Conservation (phyloP, 805 yeast genomes). For the Candida chauliodis region DNA sequence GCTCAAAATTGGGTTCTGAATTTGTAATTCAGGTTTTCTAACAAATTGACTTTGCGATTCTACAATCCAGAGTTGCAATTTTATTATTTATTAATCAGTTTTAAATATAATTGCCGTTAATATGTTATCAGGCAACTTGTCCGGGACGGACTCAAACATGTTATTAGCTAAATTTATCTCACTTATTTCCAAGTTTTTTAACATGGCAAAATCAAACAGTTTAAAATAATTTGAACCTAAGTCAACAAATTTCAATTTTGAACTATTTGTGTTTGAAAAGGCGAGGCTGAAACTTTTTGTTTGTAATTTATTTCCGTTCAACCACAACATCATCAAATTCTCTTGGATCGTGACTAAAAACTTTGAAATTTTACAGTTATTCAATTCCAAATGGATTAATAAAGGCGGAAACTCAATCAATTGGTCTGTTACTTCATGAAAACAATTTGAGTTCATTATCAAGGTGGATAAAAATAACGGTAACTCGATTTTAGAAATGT, state of each 20-base stretch:
- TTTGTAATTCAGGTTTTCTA: too few relatives aligned
- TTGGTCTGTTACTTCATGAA: slow-evolving; percentile 4
- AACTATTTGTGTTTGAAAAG: not conserved
- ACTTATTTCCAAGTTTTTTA: slow-evolving; percentile 2
- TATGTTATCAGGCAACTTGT: slow-evolving; percentile 1
- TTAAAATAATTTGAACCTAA: slow-evolving; percentile 7
- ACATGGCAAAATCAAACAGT: slow-evolving; percentile 6
- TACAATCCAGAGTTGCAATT: too few relatives aligned
- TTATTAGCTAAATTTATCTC: slow-evolving; percentile 9
- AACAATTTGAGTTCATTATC: slow-evolving; percentile 5
- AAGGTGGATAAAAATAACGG: slow-evolving; percentile 7
- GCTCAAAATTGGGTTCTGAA: not conserved
- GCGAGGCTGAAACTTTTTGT: slow-evolving; percentile 1
- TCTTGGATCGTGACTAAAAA: not conserved
- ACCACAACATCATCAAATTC: slow-evolving; percentile 4
- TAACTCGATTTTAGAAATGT: slow-evolving; percentile 3
- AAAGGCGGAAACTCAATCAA: slow-evolving; percentile 1
- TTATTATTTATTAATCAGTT: slow-evolving; percentile 4
- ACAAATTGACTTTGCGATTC: too few relatives aligned
- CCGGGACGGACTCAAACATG: slow-evolving; percentile 5
- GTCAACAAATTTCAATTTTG: slow-evolving; percentile 8
- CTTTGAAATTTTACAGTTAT: slow-evolving; percentile 6
- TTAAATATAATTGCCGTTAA: slow-evolving; percentile 6
- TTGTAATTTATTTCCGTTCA: slow-evolving; percentile 7
- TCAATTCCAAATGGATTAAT: slow-evolving; percentile 10